These are phyloP conservation scores for Chytriomyces sp. DNA, from an alignment of 192 early-diverging fungal genomes.

Conservation along the genomic window DNA sequence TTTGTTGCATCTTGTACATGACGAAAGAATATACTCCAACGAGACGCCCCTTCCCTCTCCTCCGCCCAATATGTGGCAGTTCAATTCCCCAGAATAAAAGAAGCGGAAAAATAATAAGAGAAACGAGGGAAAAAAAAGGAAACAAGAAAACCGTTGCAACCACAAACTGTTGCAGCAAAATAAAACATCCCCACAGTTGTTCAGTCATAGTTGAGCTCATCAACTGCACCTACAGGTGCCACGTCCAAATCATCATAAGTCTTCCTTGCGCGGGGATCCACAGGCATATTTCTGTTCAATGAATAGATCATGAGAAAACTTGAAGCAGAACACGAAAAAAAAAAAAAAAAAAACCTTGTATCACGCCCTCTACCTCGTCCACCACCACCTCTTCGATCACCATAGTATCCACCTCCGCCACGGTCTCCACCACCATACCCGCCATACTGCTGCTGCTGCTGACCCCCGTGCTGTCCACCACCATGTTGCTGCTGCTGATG, in stretches of 20 bases:
- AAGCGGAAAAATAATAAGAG: background rate
- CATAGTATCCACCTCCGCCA: slow-evolving; percentile 22
- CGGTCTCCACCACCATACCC: slow-evolving; percentile 30
- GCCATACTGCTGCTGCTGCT: slow-evolving; percentile 21
- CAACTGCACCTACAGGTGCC: slow-evolving; percentile 25
- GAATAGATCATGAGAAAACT: background rate
- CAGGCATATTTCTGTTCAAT: background rate
- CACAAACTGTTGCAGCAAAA: background rate
- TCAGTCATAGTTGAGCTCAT: slow-evolving; percentile 36
- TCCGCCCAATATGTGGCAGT: background rate
- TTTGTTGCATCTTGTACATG: no score
- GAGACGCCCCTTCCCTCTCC: background rate
- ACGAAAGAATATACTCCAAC: no score
- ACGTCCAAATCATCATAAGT: slow-evolving; percentile 38
- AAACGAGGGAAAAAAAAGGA: background rate
- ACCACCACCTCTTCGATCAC: slow-evolving; percentile 8
- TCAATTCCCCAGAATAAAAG: background rate
- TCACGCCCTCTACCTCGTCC: slow-evolving; percentile 7
- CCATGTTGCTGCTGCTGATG: slow-evolving; percentile 7
- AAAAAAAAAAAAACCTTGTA: background rate
- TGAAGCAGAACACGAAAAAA: background rate
- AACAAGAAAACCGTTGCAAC: background rate
- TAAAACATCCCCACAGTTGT: background rate
- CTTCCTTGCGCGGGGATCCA: slow-evolving; percentile 26
- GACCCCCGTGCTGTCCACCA: background rate